phyloP scores from a whole-genome alignment of 1,284 basidiomycete species.

The Kalmanozyma brasiliensis region DNA sequence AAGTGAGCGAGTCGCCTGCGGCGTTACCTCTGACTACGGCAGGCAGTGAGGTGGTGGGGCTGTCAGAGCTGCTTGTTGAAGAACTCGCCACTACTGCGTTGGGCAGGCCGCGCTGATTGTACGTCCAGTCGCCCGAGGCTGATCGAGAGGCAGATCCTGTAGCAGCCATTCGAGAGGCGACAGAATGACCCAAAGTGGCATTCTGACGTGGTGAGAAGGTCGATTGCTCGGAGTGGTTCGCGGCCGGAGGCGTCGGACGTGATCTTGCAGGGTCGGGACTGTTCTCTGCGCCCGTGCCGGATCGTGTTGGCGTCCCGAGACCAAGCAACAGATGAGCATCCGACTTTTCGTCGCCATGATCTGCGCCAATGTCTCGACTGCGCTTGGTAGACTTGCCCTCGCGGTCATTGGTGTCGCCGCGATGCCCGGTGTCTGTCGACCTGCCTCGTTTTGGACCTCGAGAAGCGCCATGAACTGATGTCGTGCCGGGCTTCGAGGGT shows the following conservation, averaged over 20 bases:
- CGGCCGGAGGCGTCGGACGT: neutral
- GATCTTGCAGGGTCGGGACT: constrained; percentile 3
- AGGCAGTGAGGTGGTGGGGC: constrained; percentile 31
- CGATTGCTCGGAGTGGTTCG: neutral
- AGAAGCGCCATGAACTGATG: neutral
- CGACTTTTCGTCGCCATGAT: constrained; percentile 25
- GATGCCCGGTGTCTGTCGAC: constrained; percentile 21
- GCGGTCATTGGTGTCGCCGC: constrained; percentile 9
- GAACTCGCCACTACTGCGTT: constrained; percentile 22
- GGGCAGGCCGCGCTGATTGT: constrained; percentile 14
- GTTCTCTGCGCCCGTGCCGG: constrained; percentile 1
- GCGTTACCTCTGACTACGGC: constrained; percentile 8
- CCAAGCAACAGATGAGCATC: constrained; percentile 43
- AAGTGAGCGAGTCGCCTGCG: constrained; percentile 14
- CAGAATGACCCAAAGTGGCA: neutral
- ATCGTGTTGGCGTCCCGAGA: constrained; percentile 12
- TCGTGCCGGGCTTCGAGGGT: constrained; percentile 2
- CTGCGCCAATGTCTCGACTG: constrained; percentile 10
- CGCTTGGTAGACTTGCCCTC: constrained; percentile 23
- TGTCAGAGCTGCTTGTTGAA: constrained; percentile 30
- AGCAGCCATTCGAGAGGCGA: constrained; percentile 2
- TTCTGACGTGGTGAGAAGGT: constrained; percentile 13
- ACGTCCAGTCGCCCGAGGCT: constrained; percentile 42
- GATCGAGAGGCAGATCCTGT: constrained; percentile 15
- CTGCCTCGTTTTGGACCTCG: constrained; percentile 22